phyloP scores from a whole-genome alignment of 1,284 basidiomycete species.

The Puccinia horiana region DNA sequence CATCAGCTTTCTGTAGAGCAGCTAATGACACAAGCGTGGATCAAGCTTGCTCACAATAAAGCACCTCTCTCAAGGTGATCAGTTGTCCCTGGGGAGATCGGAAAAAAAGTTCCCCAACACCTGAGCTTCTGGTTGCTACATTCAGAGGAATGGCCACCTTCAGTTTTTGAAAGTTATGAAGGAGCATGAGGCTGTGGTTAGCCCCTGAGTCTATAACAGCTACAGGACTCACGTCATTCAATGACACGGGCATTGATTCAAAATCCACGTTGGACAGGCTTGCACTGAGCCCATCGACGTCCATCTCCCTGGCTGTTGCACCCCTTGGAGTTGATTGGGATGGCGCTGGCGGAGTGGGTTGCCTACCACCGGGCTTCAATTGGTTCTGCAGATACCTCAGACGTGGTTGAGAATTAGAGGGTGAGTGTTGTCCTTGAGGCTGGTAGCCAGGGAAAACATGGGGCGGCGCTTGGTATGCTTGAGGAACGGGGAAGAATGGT shows the following conservation, averaged over 20 bases:
- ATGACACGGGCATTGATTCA: background rate
- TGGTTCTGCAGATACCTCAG: no score
- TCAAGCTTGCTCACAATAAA: background rate
- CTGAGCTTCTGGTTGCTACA: background rate
- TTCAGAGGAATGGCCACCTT: background rate
- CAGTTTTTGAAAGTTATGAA: background rate
- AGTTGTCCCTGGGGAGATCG: background rate
- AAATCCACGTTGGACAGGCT: background rate
- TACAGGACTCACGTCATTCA: background rate
- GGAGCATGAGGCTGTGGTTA: background rate
- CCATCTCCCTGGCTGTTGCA: background rate
- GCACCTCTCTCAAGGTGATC: background rate
- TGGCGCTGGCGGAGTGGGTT: background rate
- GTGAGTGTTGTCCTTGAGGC: no score
- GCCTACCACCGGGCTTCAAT: no score
- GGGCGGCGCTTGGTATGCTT: no score
- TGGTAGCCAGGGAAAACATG: no score
- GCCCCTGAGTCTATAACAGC: background rate
- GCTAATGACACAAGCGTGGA: background rate
- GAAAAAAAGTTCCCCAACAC: background rate
- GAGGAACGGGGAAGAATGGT: no score
- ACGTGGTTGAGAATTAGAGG: no score
- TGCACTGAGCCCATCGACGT: background rate
- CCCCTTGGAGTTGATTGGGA: background rate
- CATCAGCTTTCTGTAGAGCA: background rate